A percentile compares a stretch with the other conserved stretches of the same genome.
These are phyloP conservation scores for Lipomyces mesembrius DNA, from an alignment of 805 yeast species.

Conservation along the genomic window DNA sequence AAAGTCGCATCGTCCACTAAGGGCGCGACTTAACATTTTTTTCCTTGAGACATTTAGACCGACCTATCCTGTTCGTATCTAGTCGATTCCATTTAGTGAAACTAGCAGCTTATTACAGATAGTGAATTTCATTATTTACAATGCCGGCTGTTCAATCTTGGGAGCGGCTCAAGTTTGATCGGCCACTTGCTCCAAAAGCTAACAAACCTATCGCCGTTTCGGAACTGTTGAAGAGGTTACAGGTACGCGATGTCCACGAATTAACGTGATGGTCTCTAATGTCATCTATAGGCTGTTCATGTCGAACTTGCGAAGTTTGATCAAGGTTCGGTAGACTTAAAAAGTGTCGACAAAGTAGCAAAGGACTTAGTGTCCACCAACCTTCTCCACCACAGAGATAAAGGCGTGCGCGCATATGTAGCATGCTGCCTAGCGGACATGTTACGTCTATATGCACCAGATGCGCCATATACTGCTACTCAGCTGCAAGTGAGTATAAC, in stretches of 20 bases:
- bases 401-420: constrained; percentile 68
- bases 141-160: constrained; percentile 10
- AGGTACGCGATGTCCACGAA: constrained; percentile 42
- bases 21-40: background rate
- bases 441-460: constrained; percentile 80
- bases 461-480: constrained; percentile 77
- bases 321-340: constrained; percentile 60
- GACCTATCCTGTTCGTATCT: background rate
- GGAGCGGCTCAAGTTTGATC: constrained; percentile 47
- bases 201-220: constrained; percentile 63
- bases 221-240: constrained; percentile 62
- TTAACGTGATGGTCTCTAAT: constrained; percentile 26
- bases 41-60: background rate
- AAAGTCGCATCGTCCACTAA: background rate
- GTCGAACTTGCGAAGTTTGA: constrained; percentile 67
- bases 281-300: constrained; percentile 51
- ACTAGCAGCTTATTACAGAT: background rate
- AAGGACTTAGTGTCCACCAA: constrained; percentile 62
- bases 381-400: constrained; percentile 62
- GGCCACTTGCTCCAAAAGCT: constrained; percentile 60
- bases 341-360: constrained; percentile 53
- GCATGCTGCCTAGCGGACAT: constrained; percentile 80
- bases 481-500: constrained; percentile 55
- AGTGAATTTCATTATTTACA: background rate
- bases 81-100: background rate